These are phyloP conservation scores for Leccinum ochraceum DNA, from an alignment of 768 basidiomycete species.

Conservation along the genomic window DNA sequence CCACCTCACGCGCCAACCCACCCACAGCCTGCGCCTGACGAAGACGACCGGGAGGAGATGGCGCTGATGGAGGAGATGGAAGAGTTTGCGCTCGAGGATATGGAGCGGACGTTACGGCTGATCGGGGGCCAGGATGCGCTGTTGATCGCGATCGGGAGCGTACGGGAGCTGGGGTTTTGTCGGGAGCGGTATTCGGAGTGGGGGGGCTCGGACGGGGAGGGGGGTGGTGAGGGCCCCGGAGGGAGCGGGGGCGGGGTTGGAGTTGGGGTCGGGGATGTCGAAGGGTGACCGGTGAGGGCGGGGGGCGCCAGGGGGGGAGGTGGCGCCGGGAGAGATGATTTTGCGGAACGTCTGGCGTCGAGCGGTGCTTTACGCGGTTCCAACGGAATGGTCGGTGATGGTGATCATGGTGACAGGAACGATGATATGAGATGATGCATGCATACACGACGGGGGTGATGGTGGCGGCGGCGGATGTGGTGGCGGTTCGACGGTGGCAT, in stretches of 20 bases:
- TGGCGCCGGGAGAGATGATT: no score
- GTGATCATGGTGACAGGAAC: no score
- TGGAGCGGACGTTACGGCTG: conserved; percentile 59
- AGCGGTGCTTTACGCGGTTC: no score
- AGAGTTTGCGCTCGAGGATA: conserved; percentile 79
- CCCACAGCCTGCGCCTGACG: conserved; percentile 10
- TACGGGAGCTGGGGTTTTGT: conserved; percentile 65
- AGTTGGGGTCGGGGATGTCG: not conserved
- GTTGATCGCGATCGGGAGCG: conserved; percentile 68
- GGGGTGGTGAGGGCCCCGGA: conserved; percentile 24
- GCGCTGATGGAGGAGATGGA: conserved; percentile 80
- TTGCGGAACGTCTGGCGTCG: no score
- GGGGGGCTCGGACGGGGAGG: conserved; percentile 48
- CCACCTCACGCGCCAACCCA: not conserved
- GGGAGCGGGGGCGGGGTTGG: not conserved
- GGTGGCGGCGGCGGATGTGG: no score
- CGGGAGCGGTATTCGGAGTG: conserved; percentile 37
- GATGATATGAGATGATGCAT: no score
- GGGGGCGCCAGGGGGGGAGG: no score
- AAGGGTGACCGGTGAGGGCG: conserved; percentile 3
- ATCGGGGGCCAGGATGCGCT: conserved; percentile 65
- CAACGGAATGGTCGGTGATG: no score
- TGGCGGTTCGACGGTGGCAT: no score
- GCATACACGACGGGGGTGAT: no score
- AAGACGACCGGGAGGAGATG: conserved; percentile 68